Base-by-base conservation (phyloP, 2,329 filamentous ascomycete species). In the Penicillium sp. region DNA sequence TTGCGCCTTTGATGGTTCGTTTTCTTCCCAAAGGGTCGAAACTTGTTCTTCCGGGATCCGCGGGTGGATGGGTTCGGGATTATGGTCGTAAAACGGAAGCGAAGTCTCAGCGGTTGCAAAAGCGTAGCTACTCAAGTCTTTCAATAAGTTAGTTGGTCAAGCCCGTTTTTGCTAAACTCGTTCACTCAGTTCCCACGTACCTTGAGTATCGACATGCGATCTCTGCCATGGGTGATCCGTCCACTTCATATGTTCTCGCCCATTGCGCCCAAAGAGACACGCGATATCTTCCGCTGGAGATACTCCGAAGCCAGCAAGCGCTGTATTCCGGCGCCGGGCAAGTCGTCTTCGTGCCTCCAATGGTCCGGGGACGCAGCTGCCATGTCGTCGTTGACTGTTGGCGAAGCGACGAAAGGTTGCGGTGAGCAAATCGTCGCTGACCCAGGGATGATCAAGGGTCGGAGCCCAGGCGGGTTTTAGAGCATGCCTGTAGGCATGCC, bases 321-420 rank as follows among this genome's bases (percentile, higher is more conserved):
- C 77, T 50, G 76, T 82, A 73, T 85, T 85, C 51, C 79, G 77
- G 52, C 85, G 76, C 69, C 79, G 85, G 2, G 82, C 75, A 44
- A 80, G 73, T 50, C 85, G 76, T 65, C 79, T 77, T 58, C 81
- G 79, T 44, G 84, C 83, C 71, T 87, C 85, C 73, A 87, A 74
- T 65, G 85, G 85, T 2, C 85, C 85, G 11, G 85, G 85, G 3
- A 85, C 81, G 60, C 79, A 78, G 74, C 84, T 85, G 61, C 82
- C 83, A 79, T 84, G 75, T 59, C 84, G 79, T 65, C 77, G 76
- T 56, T 79, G 76, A 40, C 71, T 67, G 59, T 73, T 75, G 55
- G 72, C 71, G 56, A 75, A 77, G 43, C 75, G 79, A 51, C 76
- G 73, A 70, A 84, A 85, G 23, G 78, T 77, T 14, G 71, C 67